Conservation (phyloP, 306 rosid species). For the Benincasa hispida region DNA sequence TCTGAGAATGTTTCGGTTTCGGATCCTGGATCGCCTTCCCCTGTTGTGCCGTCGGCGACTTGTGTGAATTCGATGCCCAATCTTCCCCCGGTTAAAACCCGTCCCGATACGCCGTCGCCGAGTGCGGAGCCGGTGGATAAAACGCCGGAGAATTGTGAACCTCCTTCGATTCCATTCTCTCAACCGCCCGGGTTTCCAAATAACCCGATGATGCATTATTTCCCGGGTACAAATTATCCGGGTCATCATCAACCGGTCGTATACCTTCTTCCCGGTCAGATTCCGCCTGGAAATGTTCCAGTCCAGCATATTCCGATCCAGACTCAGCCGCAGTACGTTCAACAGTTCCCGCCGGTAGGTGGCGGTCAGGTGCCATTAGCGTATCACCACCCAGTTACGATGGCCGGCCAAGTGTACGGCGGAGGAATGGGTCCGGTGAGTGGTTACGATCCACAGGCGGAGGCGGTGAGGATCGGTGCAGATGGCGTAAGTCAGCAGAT, state of each 20-base stretch:
- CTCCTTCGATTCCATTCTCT: conserved; percentile 3
- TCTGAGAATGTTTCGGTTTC: conserved; percentile 45
- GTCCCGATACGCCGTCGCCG: conserved; percentile 25
- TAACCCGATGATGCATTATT: conserved; percentile 26
- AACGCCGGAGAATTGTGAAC: conserved; percentile 20
- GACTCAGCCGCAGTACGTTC: conserved; percentile 27
- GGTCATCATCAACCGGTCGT: conserved; percentile 32
- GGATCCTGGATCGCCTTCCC: conserved; percentile 81
- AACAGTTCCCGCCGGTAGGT: conserved; percentile 24
- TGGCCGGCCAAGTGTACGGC: conserved; percentile 37
- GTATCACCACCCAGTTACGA: conserved; percentile 37
- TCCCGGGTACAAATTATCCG: conserved; percentile 21
- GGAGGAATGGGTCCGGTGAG: conserved; percentile 32
- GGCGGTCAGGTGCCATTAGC: conserved; percentile 39
- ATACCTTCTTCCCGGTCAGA: conserved; percentile 26
- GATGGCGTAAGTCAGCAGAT: conserved; percentile 38
- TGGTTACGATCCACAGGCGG: conserved; percentile 26
- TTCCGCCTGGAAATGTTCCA: conserved; percentile 20
- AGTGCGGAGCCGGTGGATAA: conserved; percentile 20
- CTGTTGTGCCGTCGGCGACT: conserved; percentile 28
- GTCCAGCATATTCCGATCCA: conserved; percentile 28
- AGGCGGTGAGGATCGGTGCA: conserved; percentile 17
- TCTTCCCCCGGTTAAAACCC: conserved; percentile 77
- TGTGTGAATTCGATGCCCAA: conserved; percentile 36
- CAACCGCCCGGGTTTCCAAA: conserved; percentile 18